These are phyloP conservation scores for Cercospora sp. DNA, from an alignment of 2,329 filamentous ascomycete species.

Conservation along the genomic window DNA sequence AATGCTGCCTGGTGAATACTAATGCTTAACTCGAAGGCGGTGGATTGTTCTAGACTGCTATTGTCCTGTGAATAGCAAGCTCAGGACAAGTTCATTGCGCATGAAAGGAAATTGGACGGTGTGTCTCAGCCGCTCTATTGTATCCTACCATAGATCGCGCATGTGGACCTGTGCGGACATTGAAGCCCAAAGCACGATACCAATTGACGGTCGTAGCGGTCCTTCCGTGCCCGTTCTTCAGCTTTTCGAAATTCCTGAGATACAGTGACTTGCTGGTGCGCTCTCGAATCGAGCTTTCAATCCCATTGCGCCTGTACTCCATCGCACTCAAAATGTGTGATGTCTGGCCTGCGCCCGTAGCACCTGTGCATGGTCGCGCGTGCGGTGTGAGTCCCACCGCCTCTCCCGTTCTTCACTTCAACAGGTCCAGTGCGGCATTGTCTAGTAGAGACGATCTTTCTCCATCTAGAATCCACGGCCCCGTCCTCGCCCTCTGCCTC, in stretches of 20 bases:
- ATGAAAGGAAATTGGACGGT: background rate
- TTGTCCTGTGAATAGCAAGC: background rate
- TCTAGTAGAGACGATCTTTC: background rate
- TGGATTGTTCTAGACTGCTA: background rate
- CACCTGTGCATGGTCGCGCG: background rate
- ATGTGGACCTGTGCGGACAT: background rate
- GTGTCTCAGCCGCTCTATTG: background rate
- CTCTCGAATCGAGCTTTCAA: background rate
- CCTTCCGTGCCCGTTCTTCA: background rate
- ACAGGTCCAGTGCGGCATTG: background rate
- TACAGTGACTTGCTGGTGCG: background rate
- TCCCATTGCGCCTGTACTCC: slow-evolving; percentile 7
- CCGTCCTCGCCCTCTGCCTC: slow-evolving; percentile 36
- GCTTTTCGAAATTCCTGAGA: background rate
- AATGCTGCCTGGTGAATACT: background rate
- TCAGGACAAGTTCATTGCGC: background rate
- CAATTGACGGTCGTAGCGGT: background rate
- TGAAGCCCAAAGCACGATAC: background rate
- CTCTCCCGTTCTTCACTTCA: background rate
- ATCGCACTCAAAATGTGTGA: background rate
- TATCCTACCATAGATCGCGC: background rate
- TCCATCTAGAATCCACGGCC: slow-evolving; percentile 27
- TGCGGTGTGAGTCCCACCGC: background rate
- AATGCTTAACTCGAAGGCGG: background rate
- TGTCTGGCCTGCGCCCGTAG: background rate